A percentile compares a stretch with the other conserved stretches of the same genome.
These are phyloP conservation scores for Metschnikowia chrysomelidarum DNA, from an alignment of 805 yeast species.

Conservation along the genomic window DNA sequence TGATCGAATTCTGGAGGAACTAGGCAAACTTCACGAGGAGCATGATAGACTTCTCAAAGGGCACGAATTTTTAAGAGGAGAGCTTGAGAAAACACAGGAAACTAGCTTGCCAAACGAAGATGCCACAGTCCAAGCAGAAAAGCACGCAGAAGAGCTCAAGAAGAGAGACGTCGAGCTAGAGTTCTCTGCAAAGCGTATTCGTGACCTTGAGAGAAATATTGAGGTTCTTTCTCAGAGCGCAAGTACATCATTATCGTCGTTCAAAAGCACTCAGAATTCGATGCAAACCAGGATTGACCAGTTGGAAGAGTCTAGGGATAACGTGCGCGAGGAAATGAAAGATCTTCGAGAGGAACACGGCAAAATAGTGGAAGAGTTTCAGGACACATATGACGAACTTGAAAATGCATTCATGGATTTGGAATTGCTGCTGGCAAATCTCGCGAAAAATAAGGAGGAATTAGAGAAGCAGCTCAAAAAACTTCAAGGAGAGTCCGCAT, in stretches of 20 bases:
- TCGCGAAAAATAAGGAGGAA: conserved; percentile 16
- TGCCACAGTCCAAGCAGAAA: background rate
- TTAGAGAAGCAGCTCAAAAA: conserved; percentile 12
- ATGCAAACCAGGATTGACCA: conserved; percentile 18
- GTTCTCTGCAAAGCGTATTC: conserved; percentile 12
- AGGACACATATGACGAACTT: conserved; percentile 18
- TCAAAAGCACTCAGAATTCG: conserved; percentile 11
- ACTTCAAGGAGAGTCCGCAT: conserved; percentile 11
- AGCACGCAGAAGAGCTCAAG: background rate
- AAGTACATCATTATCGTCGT: conserved; percentile 10
- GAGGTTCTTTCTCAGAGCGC: conserved; percentile 16
- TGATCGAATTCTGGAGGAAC: conserved; percentile 1
- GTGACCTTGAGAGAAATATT: conserved; percentile 14
- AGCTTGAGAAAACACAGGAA: background rate
- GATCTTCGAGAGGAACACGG: conserved; percentile 22
- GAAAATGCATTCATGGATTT: conserved; percentile 18
- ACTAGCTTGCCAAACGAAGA: background rate
- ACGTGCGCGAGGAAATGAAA: conserved; percentile 21
- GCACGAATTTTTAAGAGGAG: conserved; percentile 1
- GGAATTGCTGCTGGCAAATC: conserved; percentile 14
- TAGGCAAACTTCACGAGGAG: conserved; percentile 2
- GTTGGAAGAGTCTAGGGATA: conserved; percentile 22
- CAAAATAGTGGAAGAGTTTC: conserved; percentile 24
- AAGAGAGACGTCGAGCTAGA: conserved; percentile 4
- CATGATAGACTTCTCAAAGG: conserved; percentile 3